phyloP scores from a whole-genome alignment of 1,139 yeast genomes.

The Yamadazyma dendronema region DNA sequence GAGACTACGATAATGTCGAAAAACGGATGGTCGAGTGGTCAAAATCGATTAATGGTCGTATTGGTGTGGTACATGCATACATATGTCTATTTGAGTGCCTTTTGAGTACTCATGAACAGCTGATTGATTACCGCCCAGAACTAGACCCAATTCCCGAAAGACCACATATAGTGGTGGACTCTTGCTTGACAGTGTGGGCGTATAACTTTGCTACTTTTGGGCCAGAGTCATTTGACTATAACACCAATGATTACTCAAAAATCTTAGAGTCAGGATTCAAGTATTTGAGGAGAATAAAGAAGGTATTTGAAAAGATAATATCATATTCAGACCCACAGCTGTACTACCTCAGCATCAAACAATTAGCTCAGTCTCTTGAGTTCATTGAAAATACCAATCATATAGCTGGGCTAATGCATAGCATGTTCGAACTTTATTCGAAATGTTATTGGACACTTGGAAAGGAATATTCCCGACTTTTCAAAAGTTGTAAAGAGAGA shows the following conservation, averaged over 20 bases:
- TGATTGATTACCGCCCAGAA: constrained; percentile 41
- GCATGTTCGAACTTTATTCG: constrained; percentile 1
- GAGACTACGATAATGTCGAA: constrained; percentile 47
- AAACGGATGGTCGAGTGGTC: constrained; percentile 50
- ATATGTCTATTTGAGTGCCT: constrained; percentile 50
- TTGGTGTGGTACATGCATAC: constrained; percentile 54
- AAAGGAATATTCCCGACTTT: constrained; percentile 4
- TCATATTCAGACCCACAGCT: background rate
- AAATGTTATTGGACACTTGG: constrained; percentile 4
- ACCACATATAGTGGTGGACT: constrained; percentile 50
- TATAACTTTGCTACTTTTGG: constrained; percentile 52
- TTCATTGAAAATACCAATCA: constrained; percentile 1
- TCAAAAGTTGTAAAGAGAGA: constrained; percentile 4
- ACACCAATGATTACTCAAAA: background rate
- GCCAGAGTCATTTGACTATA: constrained; percentile 34
- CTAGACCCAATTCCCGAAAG: constrained; percentile 53
- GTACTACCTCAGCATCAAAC: constrained; percentile 3
- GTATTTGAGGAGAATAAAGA: constrained; percentile 2
- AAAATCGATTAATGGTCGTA: constrained; percentile 13
- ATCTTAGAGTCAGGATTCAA: background rate
- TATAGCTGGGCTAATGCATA: constrained; percentile 2
- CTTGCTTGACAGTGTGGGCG: constrained; percentile 55
- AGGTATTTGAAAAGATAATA: constrained; percentile 1
- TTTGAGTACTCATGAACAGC: constrained; percentile 39
- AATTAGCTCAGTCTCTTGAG: constrained; percentile 1